Evolutionary conservation across 2,329 filamentous ascomycete species (phyloP).

Genomic region (Rugonectria rugulosa): DNA sequence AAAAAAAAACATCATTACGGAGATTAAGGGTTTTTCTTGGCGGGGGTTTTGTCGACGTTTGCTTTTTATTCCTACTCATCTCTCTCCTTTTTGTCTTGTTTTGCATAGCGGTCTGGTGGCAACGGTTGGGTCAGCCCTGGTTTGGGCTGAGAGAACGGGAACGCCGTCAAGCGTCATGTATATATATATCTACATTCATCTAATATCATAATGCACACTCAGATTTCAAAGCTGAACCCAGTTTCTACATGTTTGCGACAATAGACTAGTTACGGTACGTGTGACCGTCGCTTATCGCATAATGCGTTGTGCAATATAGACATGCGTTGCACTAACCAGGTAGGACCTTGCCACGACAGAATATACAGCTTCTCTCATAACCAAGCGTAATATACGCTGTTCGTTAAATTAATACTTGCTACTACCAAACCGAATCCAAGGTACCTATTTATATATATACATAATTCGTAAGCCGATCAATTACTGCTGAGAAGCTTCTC

Average conservation of each 20-base stretch:
- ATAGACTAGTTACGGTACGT: not conserved
- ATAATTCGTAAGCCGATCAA: conserved; percentile 36
- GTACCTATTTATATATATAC: not conserved
- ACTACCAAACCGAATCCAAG: not conserved
- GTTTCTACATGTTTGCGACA: not conserved
- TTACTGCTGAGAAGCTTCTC: conserved; percentile 67
- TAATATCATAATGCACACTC: conserved; percentile 38
- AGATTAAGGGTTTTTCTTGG: conserved; percentile 19
- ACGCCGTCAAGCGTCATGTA: conserved; percentile 26
- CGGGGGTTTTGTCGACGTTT: conserved; percentile 19
- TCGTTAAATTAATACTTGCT: conserved; percentile 12
- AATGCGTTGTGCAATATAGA: too few relatives aligned
- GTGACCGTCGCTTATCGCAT: not conserved
- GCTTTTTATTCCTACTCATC: conserved; percentile 5
- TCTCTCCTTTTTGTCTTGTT: conserved; percentile 10
- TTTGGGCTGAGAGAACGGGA: conserved; percentile 13
- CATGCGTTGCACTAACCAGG: too few relatives aligned
- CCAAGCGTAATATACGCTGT: not conserved
- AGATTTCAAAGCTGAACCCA: conserved; percentile 8
- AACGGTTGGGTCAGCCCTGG: conserved; percentile 12
- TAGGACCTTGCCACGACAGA: not conserved
- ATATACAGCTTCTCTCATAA: too few relatives aligned
- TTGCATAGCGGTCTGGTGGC: conserved; percentile 35
- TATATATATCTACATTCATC: conserved; percentile 35
- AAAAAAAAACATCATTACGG: conserved; percentile 20